These are phyloP conservation scores for Dioszegia hungarica DNA, from an alignment of 768 basidiomycete genomes.

Conservation along the genomic window DNA sequence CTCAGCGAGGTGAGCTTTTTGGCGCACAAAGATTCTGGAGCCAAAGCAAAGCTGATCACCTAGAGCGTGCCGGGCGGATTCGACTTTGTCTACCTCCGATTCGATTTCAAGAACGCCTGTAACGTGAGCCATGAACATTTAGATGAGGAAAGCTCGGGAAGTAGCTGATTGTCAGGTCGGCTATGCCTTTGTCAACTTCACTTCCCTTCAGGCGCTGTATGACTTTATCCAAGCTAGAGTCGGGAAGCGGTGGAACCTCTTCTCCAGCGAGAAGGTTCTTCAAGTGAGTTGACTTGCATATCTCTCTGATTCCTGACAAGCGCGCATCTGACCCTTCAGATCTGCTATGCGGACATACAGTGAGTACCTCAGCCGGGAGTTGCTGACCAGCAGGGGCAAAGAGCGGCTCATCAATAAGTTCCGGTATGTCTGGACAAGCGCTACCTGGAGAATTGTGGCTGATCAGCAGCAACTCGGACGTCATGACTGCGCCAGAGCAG, in stretches of 20 bases:
- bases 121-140: constrained; percentile 26
- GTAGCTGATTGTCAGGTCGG: constrained; percentile 27
- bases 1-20: constrained; percentile 35
- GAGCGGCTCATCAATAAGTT: constrained; percentile 44
- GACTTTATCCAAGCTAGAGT: constrained; percentile 38
- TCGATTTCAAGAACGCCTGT: constrained; percentile 47
- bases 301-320: background rate
- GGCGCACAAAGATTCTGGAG: background rate
- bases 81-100: constrained; percentile 48
- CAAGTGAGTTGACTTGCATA: constrained; percentile 27
- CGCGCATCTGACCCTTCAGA: no score
- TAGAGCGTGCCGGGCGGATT: constrained; percentile 45
- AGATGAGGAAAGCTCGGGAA: background rate
- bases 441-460: no score
- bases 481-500: constrained; percentile 40
- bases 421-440: constrained; percentile 27
- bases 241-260: constrained; percentile 45
- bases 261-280: constrained; percentile 46
- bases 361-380: constrained; percentile 6
- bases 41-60: background rate
- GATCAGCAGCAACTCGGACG: constrained; percentile 38
- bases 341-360: constrained; percentile 48
- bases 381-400: constrained; percentile 26
- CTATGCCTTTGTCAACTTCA: constrained; percentile 48
- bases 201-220: constrained; percentile 26